Base-by-base conservation (phyloP, 2,329 filamentous ascomycete species). In the Tolypocladium pustulatum region DNA sequence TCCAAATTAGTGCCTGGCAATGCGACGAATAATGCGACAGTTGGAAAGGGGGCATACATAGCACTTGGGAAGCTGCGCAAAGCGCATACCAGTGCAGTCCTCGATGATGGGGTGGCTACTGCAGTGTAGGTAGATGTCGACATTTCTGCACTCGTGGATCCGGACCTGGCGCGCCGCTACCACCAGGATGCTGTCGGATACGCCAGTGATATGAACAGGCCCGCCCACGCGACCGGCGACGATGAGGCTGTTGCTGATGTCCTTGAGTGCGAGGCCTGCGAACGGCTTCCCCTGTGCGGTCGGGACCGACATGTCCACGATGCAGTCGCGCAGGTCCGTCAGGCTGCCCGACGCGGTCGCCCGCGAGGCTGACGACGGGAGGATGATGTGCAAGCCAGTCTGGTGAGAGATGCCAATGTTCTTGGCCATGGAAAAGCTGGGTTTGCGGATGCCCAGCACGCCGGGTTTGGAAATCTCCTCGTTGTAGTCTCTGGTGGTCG, bases 91-190 rank as follows among this genome's bases (percentile, higher is more conserved):
- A 30, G 75, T 80, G 70, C 93, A 97, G 64, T 94, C 88, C 72
- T 99, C 94, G 63, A 99, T 96, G 65, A 99, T 97, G 0, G 94
- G 94, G 61, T 91, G 85, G 66, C 90, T 94, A 1, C 80, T 78
- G 68, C 89, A 92, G 63, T 87, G 82, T 60, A 99, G 77, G 70
- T 97, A 97, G 13, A 99, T 80, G 64, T 90, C 85, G 40, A 95
- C 88, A 61, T 91, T 82, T 52, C 76, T 79, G 68, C 90, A 95
- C 64, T 93, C 88, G 70, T 99, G 94, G 77, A 99, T 93, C 27
- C 94, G 84, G 66, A 96, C 91, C 72, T 99, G 94, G n/a, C 88
- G 82, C 57, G 90, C 89, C 8, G 84, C 80, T 3, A 96, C 85
- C 0, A 97, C 84, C 17, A 96, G 72, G n/a, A 91, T 82, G 62